Evolutionary conservation across 1,139 yeast species (phyloP).

Genomic region (Hemisphaericaspora xylanilytica): DNA sequence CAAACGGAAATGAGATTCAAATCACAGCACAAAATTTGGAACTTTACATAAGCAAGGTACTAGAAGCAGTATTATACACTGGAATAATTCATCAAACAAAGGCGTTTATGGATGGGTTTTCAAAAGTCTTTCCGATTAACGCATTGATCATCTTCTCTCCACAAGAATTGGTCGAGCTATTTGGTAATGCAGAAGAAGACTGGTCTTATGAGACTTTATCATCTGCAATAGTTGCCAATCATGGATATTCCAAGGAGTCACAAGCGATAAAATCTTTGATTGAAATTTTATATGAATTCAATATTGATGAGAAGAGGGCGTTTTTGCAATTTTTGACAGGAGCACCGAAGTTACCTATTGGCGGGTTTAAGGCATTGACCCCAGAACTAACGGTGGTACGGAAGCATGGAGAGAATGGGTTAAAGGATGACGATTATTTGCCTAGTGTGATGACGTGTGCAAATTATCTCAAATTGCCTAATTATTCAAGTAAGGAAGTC

Average conservation of each 20-base stretch:
- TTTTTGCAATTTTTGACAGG: constrained; percentile 92
- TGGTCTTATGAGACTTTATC: constrained; percentile 71
- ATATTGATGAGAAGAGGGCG: constrained; percentile 54
- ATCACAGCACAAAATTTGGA: constrained; percentile 58
- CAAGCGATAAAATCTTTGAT: constrained; percentile 59
- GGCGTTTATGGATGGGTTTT: constrained; percentile 78
- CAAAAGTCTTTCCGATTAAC: constrained; percentile 76
- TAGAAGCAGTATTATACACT: constrained; percentile 58
- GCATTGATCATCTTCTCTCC: constrained; percentile 73
- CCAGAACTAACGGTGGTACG: constrained; percentile 89
- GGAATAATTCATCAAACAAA: constrained; percentile 68
- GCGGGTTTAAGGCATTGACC: constrained; percentile 81
- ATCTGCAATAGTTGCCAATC: constrained; percentile 75
- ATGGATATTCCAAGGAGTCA: constrained; percentile 81
- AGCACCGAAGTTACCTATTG: constrained; percentile 88
- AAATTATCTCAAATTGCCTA: constrained; percentile 85
- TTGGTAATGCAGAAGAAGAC: constrained; percentile 74
- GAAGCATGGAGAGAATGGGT: constrained; percentile 67
- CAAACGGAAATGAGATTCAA: constrained; percentile 49
- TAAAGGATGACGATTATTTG: constrained; percentile 74
- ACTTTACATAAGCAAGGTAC: constrained; percentile 54
- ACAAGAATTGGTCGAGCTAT: constrained; percentile 64
- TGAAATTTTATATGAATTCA: constrained; percentile 56
- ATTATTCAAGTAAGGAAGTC: constrained; percentile 62
- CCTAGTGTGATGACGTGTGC: constrained; percentile 99